A percentile compares a stretch with the other conserved stretches of the same genome.
phyloP scores from a whole-genome alignment of 306 rosid genomes.

The Dryas alaskensis region DNA sequence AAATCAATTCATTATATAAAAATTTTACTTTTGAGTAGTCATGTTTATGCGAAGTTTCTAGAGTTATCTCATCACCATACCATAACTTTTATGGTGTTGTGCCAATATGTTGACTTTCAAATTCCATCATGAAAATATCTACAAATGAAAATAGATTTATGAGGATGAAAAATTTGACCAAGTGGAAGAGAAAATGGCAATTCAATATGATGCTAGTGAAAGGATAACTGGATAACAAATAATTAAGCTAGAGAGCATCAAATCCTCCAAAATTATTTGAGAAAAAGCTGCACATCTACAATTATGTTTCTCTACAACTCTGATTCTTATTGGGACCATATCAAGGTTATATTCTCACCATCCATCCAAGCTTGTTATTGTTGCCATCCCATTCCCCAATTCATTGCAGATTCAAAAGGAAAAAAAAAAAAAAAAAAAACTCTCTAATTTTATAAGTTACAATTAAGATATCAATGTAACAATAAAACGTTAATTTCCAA shows the following conservation, averaged over 20 bases:
- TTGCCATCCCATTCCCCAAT: no score
- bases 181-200: constrained; percentile 4
- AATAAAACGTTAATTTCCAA: no score
- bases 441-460: no score
- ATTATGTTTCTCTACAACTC: neutral
- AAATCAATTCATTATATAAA: no score
- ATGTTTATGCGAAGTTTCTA: neutral
- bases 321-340: neutral
- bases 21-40: no score
- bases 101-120: neutral
- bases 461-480: no score
- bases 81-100: neutral
- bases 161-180: neutral
- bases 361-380: neutral
- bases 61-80: neutral
- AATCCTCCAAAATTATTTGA: constrained; percentile 13
- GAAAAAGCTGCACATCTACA: constrained; percentile 7
- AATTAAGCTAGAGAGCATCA: constrained; percentile 13
- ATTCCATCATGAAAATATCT: neutral
- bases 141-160: neutral
- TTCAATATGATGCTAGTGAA: neutral
- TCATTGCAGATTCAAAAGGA: no score
- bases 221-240: neutral
- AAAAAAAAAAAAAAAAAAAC: no score
- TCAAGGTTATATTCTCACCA: neutral